Conservation (phyloP, 192 early-diverging fungal species). For the Pecoramyces ruminantium region DNA sequence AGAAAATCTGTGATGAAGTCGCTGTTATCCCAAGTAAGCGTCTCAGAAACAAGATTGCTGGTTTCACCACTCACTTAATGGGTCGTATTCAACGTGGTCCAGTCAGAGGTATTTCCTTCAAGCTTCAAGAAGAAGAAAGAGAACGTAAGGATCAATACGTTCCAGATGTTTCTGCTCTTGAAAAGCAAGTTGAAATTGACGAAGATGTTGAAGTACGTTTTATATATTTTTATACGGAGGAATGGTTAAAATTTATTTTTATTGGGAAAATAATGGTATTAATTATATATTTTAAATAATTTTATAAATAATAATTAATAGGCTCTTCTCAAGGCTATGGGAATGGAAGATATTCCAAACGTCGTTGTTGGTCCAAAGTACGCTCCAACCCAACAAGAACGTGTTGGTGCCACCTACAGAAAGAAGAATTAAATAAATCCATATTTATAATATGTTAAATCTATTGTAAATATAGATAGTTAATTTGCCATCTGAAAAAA, state of each 20-base stretch:
- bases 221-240: too few species aligned
- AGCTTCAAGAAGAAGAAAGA: constrained; percentile 99
- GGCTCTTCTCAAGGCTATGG: background rate
- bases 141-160: constrained; percentile 99
- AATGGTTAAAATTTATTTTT: too few species aligned
- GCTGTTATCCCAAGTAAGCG: constrained; percentile 97
- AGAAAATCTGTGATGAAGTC: constrained; percentile 94
- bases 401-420: background rate
- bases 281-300: too few species aligned
- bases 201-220: constrained; percentile 64
- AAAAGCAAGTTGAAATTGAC: constrained; percentile 84
- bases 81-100: constrained; percentile 97
- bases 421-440: background rate
- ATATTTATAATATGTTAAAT: background rate
- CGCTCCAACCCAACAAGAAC: background rate
- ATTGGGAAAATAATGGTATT: too few species aligned
- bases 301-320: background rate
- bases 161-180: constrained; percentile 93
- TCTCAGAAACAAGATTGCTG: constrained; percentile 99
- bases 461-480: background rate
- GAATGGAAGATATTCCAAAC: background rate
- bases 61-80: constrained; percentile 99
- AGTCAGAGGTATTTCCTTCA: constrained; percentile 99
- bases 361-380: background rate
- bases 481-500: background rate